Evolutionary conservation across 1,139 yeast species (phyloP).

Genomic region (Suhomyces bolitotheri): DNA sequence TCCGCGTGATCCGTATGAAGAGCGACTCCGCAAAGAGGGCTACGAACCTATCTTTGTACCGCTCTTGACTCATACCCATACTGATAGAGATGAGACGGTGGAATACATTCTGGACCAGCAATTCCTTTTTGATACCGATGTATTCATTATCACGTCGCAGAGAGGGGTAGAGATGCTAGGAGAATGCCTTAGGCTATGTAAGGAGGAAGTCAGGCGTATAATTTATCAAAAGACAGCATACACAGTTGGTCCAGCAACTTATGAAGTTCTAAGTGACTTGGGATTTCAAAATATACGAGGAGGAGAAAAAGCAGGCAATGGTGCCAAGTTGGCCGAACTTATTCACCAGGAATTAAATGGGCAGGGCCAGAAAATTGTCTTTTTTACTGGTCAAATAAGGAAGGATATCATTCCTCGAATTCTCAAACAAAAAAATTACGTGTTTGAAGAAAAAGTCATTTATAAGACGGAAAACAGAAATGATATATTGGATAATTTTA

Average conservation of each 20-base stretch:
- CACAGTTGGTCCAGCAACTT: constrained; percentile 94
- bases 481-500: constrained; percentile 47
- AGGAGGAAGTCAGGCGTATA: constrained; percentile 17
- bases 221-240: constrained; percentile 58
- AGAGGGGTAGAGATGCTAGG: constrained; percentile 83
- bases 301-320: constrained; percentile 80
- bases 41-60: constrained; percentile 62
- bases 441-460: constrained; percentile 63
- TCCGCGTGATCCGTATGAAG: constrained; percentile 66
- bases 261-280: constrained; percentile 51
- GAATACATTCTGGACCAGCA: constrained; percentile 41
- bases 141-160: constrained; percentile 84
- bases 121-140: constrained; percentile 43
- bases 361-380: constrained; percentile 46
- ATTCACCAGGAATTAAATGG: constrained; percentile 47
- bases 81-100: constrained; percentile 46
- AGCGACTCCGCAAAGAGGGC: constrained; percentile 31
- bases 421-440: constrained; percentile 41
- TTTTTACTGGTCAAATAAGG: constrained; percentile 84
- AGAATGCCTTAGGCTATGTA: constrained; percentile 36
- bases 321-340: constrained; percentile 63
- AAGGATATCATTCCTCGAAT: constrained; percentile 77
- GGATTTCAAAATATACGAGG: constrained; percentile 77
- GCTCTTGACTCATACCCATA: constrained; percentile 61
- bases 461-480: constrained; percentile 62